Conservation (phyloP, 2,329 filamentous ascomycete genomes). For the Leptographium procerum region DNA sequence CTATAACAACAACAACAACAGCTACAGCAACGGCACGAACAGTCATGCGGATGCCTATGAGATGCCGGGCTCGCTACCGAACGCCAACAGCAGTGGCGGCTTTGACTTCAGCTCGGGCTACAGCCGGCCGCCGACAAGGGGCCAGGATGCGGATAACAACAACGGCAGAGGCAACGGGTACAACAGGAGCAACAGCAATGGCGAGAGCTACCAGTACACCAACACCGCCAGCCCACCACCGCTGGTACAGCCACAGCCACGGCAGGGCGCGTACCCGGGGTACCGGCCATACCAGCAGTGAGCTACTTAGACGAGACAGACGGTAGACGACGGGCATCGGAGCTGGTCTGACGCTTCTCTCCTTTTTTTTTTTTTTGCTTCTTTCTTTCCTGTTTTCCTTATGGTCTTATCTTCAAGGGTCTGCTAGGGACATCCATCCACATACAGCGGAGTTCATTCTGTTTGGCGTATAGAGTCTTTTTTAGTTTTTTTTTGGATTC, state of each 20-base stretch:
- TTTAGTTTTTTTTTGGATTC: neutral
- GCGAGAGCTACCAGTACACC: conserved; percentile 2
- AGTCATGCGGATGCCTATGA: neutral
- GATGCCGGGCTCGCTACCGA: conserved; percentile 8
- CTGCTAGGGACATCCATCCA: neutral
- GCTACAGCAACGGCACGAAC: conserved; percentile 1
- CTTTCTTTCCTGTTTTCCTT: neutral
- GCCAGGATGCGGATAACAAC: neutral
- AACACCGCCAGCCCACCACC: conserved; percentile 7
- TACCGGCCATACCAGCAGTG: conserved; percentile 18
- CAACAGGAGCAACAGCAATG: neutral
- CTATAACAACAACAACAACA: conserved; percentile 14
- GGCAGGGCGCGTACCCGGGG: conserved; percentile 8
- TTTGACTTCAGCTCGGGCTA: conserved; percentile 13
- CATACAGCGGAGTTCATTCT: neutral
- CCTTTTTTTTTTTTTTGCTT: neutral
- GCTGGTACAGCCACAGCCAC: conserved; percentile 10
- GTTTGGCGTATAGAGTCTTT: neutral
- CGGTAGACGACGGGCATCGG: neutral
- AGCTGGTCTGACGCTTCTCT: neutral
- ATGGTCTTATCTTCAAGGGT: neutral
- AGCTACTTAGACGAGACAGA: neutral
- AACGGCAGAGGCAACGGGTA: neutral
- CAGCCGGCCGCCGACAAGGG: conserved; percentile 8
- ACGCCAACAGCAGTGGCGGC: conserved; percentile 10